Evolutionary conservation across 495 filamentous ascomycete species (phyloP).

Genomic region (Thozetella sp.): DNA sequence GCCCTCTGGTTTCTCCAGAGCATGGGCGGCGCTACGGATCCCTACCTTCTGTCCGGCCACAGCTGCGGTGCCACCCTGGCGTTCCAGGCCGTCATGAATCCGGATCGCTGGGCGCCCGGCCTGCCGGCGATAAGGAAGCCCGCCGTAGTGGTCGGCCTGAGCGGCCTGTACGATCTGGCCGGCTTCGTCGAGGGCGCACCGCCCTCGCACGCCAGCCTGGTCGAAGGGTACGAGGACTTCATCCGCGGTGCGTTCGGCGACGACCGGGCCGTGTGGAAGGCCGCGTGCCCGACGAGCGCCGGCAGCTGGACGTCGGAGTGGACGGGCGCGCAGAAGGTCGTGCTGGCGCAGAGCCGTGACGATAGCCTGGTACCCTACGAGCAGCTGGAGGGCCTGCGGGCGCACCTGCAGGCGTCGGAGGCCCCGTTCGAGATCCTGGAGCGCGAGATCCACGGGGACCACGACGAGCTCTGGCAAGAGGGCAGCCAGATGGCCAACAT

Average conservation of each 20-base stretch:
- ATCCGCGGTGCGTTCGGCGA: constrained; percentile 64
- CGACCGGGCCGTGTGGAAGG: constrained; percentile 52
- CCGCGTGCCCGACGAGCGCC: constrained; percentile 46
- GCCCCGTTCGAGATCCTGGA: background rate
- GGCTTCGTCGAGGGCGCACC: constrained; percentile 33
- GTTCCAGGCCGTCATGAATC: constrained; percentile 66
- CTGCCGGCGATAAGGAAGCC: constrained; percentile 10
- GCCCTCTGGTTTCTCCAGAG: constrained; percentile 64
- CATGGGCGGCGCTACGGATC: constrained; percentile 23
- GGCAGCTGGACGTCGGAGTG: constrained; percentile 17
- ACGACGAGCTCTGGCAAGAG: background rate
- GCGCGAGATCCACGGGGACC: background rate
- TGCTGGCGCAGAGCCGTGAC: constrained; percentile 31
- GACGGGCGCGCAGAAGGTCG: constrained; percentile 24
- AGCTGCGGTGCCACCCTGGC: constrained; percentile 75
- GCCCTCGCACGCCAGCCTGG: constrained; percentile 38
- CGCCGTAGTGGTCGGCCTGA: constrained; percentile 42
- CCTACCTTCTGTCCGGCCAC: constrained; percentile 75
- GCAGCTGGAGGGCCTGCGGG: constrained; percentile 26
- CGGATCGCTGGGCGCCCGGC: constrained; percentile 17
- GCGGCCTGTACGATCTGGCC: constrained; percentile 68
- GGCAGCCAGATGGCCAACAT: background rate
- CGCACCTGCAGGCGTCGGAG: constrained; percentile 7
- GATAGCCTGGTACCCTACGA: constrained; percentile 30
- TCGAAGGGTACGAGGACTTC: constrained; percentile 60